Evolutionary conservation across 2,329 filamentous ascomycete species (phyloP).

Genomic region (Sclerotinia spermophila): DNA sequence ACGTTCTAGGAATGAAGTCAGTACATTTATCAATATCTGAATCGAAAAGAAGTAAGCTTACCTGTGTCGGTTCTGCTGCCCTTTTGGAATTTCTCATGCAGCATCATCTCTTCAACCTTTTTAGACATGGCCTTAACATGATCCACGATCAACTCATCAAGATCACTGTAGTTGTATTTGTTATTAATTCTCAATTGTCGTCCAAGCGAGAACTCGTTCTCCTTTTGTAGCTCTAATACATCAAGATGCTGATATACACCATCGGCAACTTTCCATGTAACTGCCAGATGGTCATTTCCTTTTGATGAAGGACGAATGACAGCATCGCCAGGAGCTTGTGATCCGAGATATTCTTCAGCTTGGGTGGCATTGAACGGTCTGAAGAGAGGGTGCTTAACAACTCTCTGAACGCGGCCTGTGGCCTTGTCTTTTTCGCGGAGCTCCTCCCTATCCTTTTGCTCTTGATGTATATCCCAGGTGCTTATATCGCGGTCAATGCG

Average conservation of each 20-base stretch:
- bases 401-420: constrained; percentile 81
- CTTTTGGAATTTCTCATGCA: constrained; percentile 88
- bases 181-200: constrained; percentile 79
- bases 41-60: constrained; percentile 48
- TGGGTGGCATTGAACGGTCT: constrained; percentile 87
- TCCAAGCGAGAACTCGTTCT: constrained; percentile 93
- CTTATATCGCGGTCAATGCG: constrained; percentile 68
- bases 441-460: constrained; percentile 77
- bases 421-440: constrained; percentile 81
- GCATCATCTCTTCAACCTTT: constrained; percentile 95
- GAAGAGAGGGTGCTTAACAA: constrained; percentile 98
- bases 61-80: constrained; percentile 77
- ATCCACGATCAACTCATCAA: constrained; percentile 95
- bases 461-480: constrained; percentile 84
- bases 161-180: constrained; percentile 89
- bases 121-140: constrained; percentile 97
- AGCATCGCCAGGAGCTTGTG: constrained; percentile 80
- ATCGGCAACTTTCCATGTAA: constrained; percentile 98
- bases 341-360: constrained; percentile 88
- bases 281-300: constrained; percentile 88
- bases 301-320: constrained; percentile 95
- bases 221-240: constrained; percentile 93
- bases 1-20: constrained; percentile 58
- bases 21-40: constrained; percentile 3
- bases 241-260: constrained; percentile 97